Conservation (phyloP, 805 yeast genomes). For the Kodamaea hsintzibuensis region DNA sequence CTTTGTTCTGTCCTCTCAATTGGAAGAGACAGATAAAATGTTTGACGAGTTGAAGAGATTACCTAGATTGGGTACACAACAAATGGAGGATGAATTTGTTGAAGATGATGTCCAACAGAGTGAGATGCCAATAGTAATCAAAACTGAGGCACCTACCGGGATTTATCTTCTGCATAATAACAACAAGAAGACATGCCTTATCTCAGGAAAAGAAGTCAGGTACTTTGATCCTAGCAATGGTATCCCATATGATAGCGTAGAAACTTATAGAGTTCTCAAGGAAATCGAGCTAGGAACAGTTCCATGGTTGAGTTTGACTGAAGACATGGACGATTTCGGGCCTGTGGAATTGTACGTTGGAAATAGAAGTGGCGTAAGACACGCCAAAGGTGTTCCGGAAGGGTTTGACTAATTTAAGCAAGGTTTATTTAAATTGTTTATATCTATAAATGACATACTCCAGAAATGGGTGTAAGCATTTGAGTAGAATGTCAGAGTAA, state of each 20-base stretch:
- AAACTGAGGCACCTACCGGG: constrained; percentile 74
- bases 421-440: not conserved
- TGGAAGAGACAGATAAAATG: constrained; percentile 37
- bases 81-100: constrained; percentile 45
- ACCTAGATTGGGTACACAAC: constrained; percentile 64
- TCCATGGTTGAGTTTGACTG: constrained; percentile 52
- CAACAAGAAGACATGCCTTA: constrained; percentile 63
- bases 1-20: constrained; percentile 33
- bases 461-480: too few relatives aligned
- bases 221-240: constrained; percentile 89
- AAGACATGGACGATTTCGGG: constrained; percentile 56
- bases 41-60: constrained; percentile 46
- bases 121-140: constrained; percentile 43
- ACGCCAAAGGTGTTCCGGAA: constrained; percentile 86
- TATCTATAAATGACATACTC: not conserved
- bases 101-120: constrained; percentile 45
- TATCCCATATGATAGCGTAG: constrained; percentile 81
- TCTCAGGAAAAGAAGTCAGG: constrained; percentile 76
- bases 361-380: constrained; percentile 55
- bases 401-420: constrained; percentile 52
- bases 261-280: constrained; percentile 68
- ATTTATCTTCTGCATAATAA: constrained; percentile 66
- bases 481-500: not conserved
- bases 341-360: constrained; percentile 44
- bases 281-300: constrained; percentile 47